phyloP scores from a whole-genome alignment of 192 early-diverging fungal species.

The Mycoemilia scoparia region DNA sequence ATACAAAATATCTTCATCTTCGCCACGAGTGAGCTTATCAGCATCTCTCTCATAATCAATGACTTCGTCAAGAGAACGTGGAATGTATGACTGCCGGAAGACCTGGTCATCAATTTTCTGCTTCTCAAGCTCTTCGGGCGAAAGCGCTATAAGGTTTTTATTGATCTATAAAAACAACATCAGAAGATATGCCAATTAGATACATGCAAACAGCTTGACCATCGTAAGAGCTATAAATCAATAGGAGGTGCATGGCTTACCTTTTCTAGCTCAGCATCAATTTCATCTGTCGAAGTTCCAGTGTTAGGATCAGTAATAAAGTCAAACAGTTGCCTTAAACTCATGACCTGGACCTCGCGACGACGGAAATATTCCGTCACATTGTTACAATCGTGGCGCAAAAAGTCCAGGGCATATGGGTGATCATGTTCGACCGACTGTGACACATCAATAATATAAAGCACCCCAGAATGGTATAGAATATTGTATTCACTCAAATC shows the following conservation, averaged over 20 bases:
- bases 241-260: no score
- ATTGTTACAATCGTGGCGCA: slow-evolving; percentile 88
- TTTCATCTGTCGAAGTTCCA: slow-evolving; percentile 35
- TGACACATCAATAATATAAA: slow-evolving; percentile 95
- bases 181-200: no score
- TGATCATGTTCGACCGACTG: slow-evolving; percentile 98
- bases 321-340: slow-evolving; percentile 69
- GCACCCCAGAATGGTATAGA: slow-evolving; percentile 57
- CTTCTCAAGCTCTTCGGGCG: slow-evolving; percentile 30
- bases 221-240: no score
- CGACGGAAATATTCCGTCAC: slow-evolving; percentile 82
- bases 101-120: slow-evolving; percentile 68
- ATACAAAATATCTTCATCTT: slow-evolving; percentile 40
- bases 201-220: no score
- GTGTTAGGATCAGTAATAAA: slow-evolving; percentile 56
- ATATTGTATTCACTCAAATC: slow-evolving; percentile 98
- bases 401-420: slow-evolving; percentile 86
- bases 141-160: slow-evolving; percentile 12
- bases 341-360: slow-evolving; percentile 54
- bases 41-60: slow-evolving; percentile 73
- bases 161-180: no score
- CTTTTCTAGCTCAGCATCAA: slow-evolving; percentile 54
- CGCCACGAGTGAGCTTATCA: slow-evolving; percentile 48
- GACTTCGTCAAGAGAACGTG: slow-evolving; percentile 79
- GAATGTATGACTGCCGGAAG: slow-evolving; percentile 81